These are phyloP conservation scores for Vachellia pachyceras DNA, from an alignment of 306 rosid species.

Conservation along the genomic window DNA sequence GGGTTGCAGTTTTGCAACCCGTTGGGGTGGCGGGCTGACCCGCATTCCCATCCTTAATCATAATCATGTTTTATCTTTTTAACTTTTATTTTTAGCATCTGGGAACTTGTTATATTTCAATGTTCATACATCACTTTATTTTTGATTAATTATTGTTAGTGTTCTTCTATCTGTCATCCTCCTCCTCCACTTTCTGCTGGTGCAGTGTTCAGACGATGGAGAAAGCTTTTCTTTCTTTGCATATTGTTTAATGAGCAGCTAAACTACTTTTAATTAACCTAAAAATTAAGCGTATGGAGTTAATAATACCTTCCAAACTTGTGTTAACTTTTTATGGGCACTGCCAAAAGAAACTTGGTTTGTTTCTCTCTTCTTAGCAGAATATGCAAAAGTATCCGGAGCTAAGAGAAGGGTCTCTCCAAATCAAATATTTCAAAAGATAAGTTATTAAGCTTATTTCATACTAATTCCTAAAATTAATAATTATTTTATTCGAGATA, in stretches of 20 bases:
- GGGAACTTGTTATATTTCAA: slow-evolving; percentile 37
- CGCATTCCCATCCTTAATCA: too few species aligned
- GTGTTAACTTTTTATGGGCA: neutral
- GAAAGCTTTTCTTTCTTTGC: neutral
- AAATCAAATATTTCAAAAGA: too few species aligned
- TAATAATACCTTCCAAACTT: neutral
- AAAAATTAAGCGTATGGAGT: neutral
- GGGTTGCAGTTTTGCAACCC: too few species aligned
- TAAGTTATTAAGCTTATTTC: too few species aligned
- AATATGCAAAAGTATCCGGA: too few species aligned
- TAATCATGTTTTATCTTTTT: slow-evolving; percentile 36
- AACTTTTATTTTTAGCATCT: slow-evolving; percentile 32
- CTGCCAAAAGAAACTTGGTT: neutral
- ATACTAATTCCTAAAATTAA: too few species aligned
- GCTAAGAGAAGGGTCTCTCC: too few species aligned
- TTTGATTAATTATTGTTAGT: neutral
- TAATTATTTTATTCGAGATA: too few species aligned
- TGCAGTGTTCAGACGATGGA: neutral
- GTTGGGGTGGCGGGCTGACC: too few species aligned
- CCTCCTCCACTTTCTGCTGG: neutral
- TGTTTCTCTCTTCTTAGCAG: neutral
- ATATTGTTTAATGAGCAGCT: slow-evolving; percentile 16
- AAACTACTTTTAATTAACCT: neutral
- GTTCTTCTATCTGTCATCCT: neutral
- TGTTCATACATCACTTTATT: slow-evolving; percentile 22